phyloP scores from a whole-genome alignment of 2,329 filamentous ascomycete species.

The Thermochaetoides dissita region DNA sequence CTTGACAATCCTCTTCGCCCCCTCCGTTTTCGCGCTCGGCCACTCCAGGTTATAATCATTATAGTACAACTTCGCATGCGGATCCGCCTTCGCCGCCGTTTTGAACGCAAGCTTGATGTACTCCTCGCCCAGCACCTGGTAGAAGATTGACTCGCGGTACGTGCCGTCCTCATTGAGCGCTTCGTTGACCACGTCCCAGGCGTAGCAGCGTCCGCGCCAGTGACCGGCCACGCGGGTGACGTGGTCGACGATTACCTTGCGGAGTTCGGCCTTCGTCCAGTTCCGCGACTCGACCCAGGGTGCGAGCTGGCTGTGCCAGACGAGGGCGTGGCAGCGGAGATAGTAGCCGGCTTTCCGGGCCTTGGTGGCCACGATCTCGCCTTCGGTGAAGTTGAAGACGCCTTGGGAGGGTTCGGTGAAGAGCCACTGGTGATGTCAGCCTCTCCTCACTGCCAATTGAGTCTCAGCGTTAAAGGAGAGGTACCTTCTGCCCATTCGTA shows the following conservation, averaged over 20 bases:
- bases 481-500: conserved; percentile 39
- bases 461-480: no score
- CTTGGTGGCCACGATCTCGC: conserved; percentile 34
- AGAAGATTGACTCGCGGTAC: conserved; percentile 34
- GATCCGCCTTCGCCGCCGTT: conserved; percentile 32
- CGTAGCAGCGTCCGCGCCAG: conserved; percentile 36
- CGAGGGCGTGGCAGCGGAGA: conserved; percentile 44
- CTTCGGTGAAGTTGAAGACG: conserved; percentile 47
- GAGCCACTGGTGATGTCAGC: conserved; percentile 29
- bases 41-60: conserved; percentile 48
- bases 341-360: conserved; percentile 29
- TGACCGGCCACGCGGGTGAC: conserved; percentile 34
- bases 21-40: conserved; percentile 28
- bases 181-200: conserved; percentile 47
- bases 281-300: conserved; percentile 29
- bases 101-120: conserved; percentile 42
- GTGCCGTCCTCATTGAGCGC: conserved; percentile 41
- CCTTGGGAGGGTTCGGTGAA: conserved; percentile 43
- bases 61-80: conserved; percentile 41
- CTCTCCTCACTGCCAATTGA: no score
- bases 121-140: conserved; percentile 33
- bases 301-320: conserved; percentile 35
- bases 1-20: conserved; percentile 29
- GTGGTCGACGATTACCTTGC: conserved; percentile 36
- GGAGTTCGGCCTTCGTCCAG: conserved; percentile 40